Evolutionary conservation across 2,329 filamentous ascomycete genomes (phyloP), one percentile per base, ranked within the genome.

Genomic region (Rutstroemia sp.): DNA sequence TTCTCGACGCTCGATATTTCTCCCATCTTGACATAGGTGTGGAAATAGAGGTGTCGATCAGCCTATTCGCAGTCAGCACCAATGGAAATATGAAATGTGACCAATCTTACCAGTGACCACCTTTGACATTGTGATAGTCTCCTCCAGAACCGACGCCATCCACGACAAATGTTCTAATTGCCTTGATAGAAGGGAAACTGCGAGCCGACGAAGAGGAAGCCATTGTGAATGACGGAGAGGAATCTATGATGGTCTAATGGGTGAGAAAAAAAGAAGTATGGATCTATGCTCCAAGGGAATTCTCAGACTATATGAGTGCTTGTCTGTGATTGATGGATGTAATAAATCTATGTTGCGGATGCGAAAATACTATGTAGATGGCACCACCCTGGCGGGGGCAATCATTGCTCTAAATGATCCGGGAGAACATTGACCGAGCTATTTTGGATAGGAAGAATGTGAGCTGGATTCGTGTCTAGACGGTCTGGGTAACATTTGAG

Each of bases 21-120:
- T 94, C 88, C 81, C 92, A 96, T 72, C 84, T 81, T 50, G 90
- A 92, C 81, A 92, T 95, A 6, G 92, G 92, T 0, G 91, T 96
- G 1, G 92, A 91, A 69, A 96, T 96, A 64, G 92, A 86, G 60
- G 87, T 87, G 73, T 96, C 92, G 62, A 96, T 88, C 64, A 96
- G 77, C 92, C 91, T 95, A 72, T 14, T 17, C 19, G n/a, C 16
- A 10, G 30, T 49, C 4, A 45, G 27, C 55, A 16, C 14, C 10
- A 49, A 21, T 7, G 2, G 23, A 7, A 8, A 30, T 21, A 25
- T 36, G 7, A 25, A 17, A 7, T 9, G 16, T 16, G 23, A 49
- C 25, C 7, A 1, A 46, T 60, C 76, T 63, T 72, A 86, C 83
- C 83, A 87, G 67, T 87, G 83, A 21, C 83, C 82, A 36, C 81